Evolutionary conservation across 179 eudicot species (phyloP), one percentile per base, ranked within the genome.

Genomic region (Patellifolia procumbens): DNA sequence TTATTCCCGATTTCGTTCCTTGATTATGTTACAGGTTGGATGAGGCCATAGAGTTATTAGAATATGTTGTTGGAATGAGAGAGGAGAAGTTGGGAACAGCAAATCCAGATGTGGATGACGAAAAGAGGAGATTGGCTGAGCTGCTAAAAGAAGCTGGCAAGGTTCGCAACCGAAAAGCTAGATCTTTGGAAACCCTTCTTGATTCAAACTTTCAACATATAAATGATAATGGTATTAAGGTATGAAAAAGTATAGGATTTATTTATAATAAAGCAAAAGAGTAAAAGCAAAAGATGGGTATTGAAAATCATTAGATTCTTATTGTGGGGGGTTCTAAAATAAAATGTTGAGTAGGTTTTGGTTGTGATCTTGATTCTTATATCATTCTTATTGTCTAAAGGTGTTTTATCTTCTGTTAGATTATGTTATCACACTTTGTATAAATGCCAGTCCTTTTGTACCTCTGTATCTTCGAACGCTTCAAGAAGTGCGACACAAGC

Each of bases 61-160:
- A 93, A 77, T 79, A 76, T 72, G 88, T 93, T 22, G 97, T 93
- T 65, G 97, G 89, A 35, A 89, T 88, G 93, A 89, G 98, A 76
- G 98, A 93, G 89, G 93, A 93, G 76, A 93, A 91, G 91, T 86
- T 93, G 16, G 98, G 97, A 80, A 93, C 98, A 58, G 98, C 98
- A 24, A 90, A 92, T 80, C 93, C 93, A 17, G 93, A 93, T 55
- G 97, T 91, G 80, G 95, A 87, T 37, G 98, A 93, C 39, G 97
- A 93, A 78, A 93, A 93, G 83, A 88, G 87, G 81, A 88, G 98
- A 80, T 80, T 93, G 77, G 87, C 91, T 0, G 95, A 86, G 80
- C 76, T 93, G 70, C 74, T 93, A 45, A 91, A 91, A 76, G 98
- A 91, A 83, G 93, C 95, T 8, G 98, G 98, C 26, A 84, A 90